Evolutionary conservation across 1,284 basidiomycete genomes (phyloP), one percentile per base, ranked within the genome.

Genomic region (Heterobasidion parviporum): DNA sequence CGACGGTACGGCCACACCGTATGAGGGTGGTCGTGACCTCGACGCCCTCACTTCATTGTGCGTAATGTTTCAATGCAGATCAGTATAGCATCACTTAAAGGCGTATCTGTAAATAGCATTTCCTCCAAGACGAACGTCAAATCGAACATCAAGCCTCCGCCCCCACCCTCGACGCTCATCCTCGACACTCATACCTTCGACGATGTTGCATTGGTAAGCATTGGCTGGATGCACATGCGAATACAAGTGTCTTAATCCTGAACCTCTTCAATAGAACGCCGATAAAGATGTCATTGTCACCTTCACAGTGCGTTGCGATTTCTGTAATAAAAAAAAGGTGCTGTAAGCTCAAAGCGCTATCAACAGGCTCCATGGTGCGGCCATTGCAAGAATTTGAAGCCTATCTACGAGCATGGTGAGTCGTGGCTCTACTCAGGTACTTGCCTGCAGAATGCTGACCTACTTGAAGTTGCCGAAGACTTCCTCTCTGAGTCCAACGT

Each of bases 321-420:
- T 50, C 52, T 26, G 26, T 6, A 26, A 26, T 26, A 0, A 26
- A 26, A 26, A 3, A 5, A 4, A 26, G 26, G 26, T 26, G 26
- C 26, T 5, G 26, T 26, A 26, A 26, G 4, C 26, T 26, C 26
- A 26, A 26, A 5, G 26, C 26, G 26, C 26, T 26, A 26, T 26
- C 26, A 26, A 3, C 45, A 83, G 78, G 85, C 88, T 36, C 88
- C 88, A 33, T 91, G 90, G 91, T 94, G 92, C 61, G 89, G 89
- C 47, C 89, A 92, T 72, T 93, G 91, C 78, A 92, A 94, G 76
- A 81, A 66, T 62, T 71, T 97, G 70, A 95, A 97, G 72, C 93
- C 93, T 12, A 77, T 80, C 20, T 95, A 92, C 69, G 93, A 95
- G 67, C 79, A 89, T 68, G 80, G 72, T 76, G 26, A 26, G 26